Conservation (phyloP, 2,329 filamentous ascomycete species). For the Ceratocystis eucalypticola region DNA sequence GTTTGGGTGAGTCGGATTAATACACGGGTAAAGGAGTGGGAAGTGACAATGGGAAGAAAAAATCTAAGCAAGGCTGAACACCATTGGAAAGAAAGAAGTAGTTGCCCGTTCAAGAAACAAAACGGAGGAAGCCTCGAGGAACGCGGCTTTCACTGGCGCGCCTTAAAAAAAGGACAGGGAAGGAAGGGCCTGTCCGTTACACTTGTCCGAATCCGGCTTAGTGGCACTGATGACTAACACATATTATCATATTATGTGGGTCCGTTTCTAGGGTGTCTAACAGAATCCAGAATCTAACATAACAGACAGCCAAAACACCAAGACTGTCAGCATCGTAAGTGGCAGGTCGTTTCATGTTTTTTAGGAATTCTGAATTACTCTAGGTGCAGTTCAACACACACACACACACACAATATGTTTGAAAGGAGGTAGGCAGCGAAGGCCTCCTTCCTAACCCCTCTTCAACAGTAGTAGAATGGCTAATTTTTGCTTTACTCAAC, state of each 20-base stretch:
- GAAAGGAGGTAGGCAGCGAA: too few relatives aligned
- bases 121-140: constrained; percentile 10
- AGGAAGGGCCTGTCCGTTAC: neutral
- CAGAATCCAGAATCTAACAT: neutral
- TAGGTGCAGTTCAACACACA: too few relatives aligned
- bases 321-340: neutral
- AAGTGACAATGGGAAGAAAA: neutral
- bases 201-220: constrained; percentile 14
- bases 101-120: constrained; percentile 5
- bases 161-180: constrained; percentile 2
- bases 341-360: neutral
- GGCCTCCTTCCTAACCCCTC: too few relatives aligned
- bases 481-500: neutral
- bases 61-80: constrained; percentile 19
- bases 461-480: too few relatives aligned
- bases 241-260: neutral
- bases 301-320: neutral
- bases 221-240: neutral
- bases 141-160: constrained; percentile 10
- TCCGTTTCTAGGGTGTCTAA: neutral
- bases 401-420: too few relatives aligned
- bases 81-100: constrained; percentile 10
- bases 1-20: neutral
- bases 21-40: neutral
- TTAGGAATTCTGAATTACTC: too few relatives aligned